Evolutionary conservation across 495 filamentous ascomycete species (phyloP), one percentile per base, ranked within the genome.

Genomic region (Peziza echinospora): DNA sequence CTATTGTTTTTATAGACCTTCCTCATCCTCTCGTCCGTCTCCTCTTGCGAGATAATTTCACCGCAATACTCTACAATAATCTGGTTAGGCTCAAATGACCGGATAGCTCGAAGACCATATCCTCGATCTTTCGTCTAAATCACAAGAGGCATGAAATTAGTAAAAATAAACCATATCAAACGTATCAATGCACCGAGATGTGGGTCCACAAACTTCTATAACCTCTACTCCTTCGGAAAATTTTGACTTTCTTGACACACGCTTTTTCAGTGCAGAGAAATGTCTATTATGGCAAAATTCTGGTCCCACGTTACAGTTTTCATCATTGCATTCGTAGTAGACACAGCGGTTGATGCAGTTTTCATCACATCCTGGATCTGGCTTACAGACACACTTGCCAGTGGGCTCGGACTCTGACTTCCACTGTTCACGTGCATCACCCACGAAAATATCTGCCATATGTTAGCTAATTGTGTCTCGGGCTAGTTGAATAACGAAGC

Each of bases 21-120:
- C 47, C 80, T 80, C 87, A 96, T 93, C 28, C 89, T 76, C 45
- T 78, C 73, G 53, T 97, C 85, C 56, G 84, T 89, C 60, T 96
- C 91, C 26, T 77, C 76, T 53, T 87, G 82, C 0, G 84, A 92
- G 56, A 97, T 87, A 47, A 97, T 93, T 64, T 97, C 89, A 28
- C 89, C 89, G 6, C 83, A 84, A 58, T 97, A 97, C 58, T 97
- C 89, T 62, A 94, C 83, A 55, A 97, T 93, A 60, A 97, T 91
- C 65, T 96, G 85, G 55, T 85, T 76, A 0, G 86, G 71, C 30
- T 80, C 72, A 55, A 93, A 97, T 47, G 74, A 78, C 34, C 89
- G 78, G 60, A 87, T 92, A 52, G 78, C 80, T 45, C 89, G 78
- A 19, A 97, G 80, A 39, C 89, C 89, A 60, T 83, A 92, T 23